Base-by-base conservation (phyloP, 768 basidiomycete species). In the Leccinum subtestaceum region DNA sequence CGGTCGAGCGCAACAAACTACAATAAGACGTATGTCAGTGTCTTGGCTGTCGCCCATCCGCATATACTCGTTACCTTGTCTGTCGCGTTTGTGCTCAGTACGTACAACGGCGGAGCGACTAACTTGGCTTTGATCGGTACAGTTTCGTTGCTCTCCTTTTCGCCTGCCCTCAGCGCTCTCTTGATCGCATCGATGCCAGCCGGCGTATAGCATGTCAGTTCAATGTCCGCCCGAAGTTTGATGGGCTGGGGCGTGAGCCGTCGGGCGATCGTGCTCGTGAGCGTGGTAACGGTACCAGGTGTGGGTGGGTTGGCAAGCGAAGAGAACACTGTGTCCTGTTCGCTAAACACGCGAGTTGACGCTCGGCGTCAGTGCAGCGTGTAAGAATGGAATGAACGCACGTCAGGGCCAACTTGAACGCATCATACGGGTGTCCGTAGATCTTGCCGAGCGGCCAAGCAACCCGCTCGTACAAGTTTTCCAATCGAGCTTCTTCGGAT, bases 111-210 rank as follows among this genome's bases (percentile, higher is more conserved):
- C 8, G 97, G 97, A 0, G 96, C 96, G 46, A 98, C 95, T 23
- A 99, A 80, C 71, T 95, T 93, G 23, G 97, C 95, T 75, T 96
- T 97, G 78, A 99, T 97, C 0, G 95, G 96, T 0, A 99, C 93
- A 0, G 88, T 84, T 58, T 94, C 91, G 17, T 81, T 94, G 74
- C 91, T 92, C 62, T 91, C 84, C 53, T 82, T 85, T 72, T 98
- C 97, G 31, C 96, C 96, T 3, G 91, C 91, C 46, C 84, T 82
- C 36, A 98, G 81, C 0, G 97, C 95, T 54, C 86, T 87, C 76
- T 93, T 93, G 76, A 99, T 98, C 5, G 96, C 95, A 66, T 97
- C 93, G 72, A 99, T 98, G 9, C 97, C 96, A 6, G 91, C 85
- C 34, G 94, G 95, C 1, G 89, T 89, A 73, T 97, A 99, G 74